phyloP scores from a whole-genome alignment of 1,284 basidiomycete genomes.

The Heterobasidion parviporum region DNA sequence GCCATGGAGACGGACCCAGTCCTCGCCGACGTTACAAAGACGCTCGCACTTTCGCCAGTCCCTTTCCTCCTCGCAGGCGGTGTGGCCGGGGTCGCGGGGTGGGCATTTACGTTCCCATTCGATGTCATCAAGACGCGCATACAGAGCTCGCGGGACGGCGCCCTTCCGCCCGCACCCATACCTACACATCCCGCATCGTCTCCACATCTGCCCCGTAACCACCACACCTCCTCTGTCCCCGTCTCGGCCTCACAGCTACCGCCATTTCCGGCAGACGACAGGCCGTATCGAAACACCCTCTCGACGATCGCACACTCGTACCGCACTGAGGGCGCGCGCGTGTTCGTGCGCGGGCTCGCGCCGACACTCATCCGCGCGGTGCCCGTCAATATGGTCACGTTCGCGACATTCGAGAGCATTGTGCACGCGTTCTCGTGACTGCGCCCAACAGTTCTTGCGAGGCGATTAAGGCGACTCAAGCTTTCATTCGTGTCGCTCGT shows the following conservation, averaged over 20 bases:
- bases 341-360: conserved; percentile 69
- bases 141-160: conserved; percentile 38
- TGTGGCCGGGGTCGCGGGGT: conserved; percentile 65
- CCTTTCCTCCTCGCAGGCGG: conserved; percentile 71
- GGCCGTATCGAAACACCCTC: conserved; percentile 45
- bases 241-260: neutral
- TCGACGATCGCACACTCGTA: conserved; percentile 58
- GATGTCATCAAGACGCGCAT: conserved; percentile 85
- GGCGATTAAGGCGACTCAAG: no score
- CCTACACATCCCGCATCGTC: neutral
- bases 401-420: conserved; percentile 43
- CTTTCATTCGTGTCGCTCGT: neutral
- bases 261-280: neutral
- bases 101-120: conserved; percentile 73
- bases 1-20: neutral
- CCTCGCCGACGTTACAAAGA: conserved; percentile 5
- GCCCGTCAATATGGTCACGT: conserved; percentile 53
- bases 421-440: conserved; percentile 25
- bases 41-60: conserved; percentile 42
- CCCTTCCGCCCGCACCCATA: neutral
- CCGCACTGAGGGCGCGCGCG: conserved; percentile 51
- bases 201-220: neutral
- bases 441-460: neutral
- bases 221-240: neutral
- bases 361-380: conserved; percentile 70